Evolutionary conservation across 2,329 filamentous ascomycete species (phyloP), one percentile per base, ranked within the genome.

Genomic region (Diatrype stigma): DNA sequence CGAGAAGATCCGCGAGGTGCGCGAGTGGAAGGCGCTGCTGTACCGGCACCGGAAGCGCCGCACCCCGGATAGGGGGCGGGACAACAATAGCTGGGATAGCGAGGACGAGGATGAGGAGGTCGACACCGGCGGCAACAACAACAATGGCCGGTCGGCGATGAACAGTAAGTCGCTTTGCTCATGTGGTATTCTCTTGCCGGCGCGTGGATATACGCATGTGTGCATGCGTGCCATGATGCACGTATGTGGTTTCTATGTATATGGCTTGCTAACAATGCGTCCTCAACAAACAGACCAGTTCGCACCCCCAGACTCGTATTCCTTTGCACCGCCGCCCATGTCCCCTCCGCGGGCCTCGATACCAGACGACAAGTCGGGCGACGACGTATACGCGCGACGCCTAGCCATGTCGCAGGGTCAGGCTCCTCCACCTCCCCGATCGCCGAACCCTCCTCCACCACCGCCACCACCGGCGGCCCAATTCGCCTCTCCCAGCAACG

Each of bases 21-120:
- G 82, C 51, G 90, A 95, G 61, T 96, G 92, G 92, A 95, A 92
- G 66, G 82, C 86, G 38, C 73, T 88, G 35, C 75, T 96, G 14
- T 92, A 94, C 67, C 82, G 84, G 14, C 88, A 91, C 64, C 78
- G 84, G 30, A 54, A 62, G 74, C 53, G 80, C 73, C 53, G 80
- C 73, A 75, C 79, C 37, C 76, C 49, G 71, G 77, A 48, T 69
- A 75, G 46, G 65, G 67, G 21, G 60, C 67, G 16, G 34, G 34
- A 37, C 12, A 14, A 14, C 30, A 7, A 51, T 45, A 64, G 58
- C 49, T 67, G 63, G 63, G 62, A 62, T 44, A 68, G 65, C 42
- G 66, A 68, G 6, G 69, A 66, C 14, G 67, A 69, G 2, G 63
- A 59, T 23, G 63, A 69, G 8, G 34, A 56, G 60, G 26, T 58